phyloP scores from a whole-genome alignment of 805 yeast genomes.

The Wickerhamomyces bovis region DNA sequence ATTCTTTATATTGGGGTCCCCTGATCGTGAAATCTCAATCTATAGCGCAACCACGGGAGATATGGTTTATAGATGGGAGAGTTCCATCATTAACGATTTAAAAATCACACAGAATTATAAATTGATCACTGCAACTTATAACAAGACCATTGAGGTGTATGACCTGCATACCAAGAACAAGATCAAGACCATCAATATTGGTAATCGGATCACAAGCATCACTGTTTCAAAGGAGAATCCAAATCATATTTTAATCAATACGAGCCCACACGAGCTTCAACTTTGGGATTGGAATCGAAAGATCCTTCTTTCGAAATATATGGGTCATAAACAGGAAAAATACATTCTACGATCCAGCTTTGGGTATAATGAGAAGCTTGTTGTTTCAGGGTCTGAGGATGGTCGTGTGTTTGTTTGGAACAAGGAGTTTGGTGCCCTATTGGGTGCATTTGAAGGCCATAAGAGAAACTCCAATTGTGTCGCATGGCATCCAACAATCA shows the following conservation, averaged over 20 bases:
- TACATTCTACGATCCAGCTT: constrained; percentile 71
- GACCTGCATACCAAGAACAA: constrained; percentile 38
- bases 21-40: constrained; percentile 57
- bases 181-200: constrained; percentile 43
- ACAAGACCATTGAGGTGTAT: constrained; percentile 55
- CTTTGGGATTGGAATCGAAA: constrained; percentile 69
- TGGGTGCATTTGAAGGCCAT: constrained; percentile 57
- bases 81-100: constrained; percentile 58
- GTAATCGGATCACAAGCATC: constrained; percentile 60
- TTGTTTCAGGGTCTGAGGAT: constrained; percentile 82
- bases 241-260: constrained; percentile 51
- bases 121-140: constrained; percentile 60
- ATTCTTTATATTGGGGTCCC: constrained; percentile 66
- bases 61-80: constrained; percentile 25
- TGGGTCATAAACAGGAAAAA: constrained; percentile 68
- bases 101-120: constrained; percentile 61
- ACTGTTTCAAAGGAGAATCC: constrained; percentile 50
- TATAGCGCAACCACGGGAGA: constrained; percentile 33
- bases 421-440: constrained; percentile 57
- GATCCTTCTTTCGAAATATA: constrained; percentile 52
- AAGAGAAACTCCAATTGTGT: constrained; percentile 62
- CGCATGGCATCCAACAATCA: constrained; percentile 55
- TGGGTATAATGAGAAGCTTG: constrained; percentile 64
- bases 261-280: constrained; percentile 71
- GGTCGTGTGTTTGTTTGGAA: constrained; percentile 77